Evolutionary conservation across 495 filamentous ascomycete genomes (phyloP), one percentile per base, ranked within the genome.

Genomic region (Penicillium lividum): DNA sequence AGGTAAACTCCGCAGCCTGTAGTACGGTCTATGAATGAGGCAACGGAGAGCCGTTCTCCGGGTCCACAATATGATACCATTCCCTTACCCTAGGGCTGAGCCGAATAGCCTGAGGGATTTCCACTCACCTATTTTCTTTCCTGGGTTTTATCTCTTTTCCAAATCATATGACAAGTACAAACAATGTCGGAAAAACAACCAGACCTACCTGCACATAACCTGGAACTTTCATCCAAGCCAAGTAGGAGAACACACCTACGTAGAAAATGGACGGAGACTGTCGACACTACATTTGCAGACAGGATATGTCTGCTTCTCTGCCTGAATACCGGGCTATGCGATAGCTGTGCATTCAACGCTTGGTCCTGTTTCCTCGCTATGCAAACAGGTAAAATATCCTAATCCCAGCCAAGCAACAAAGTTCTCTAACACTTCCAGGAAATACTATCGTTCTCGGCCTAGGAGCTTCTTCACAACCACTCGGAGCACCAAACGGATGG

Each of bases 371-470:
- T 47, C 44, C 44, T 47, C 5, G 44, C 44, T 4, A 47, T 47
- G 44, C 44, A 47, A 47, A 47, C 44, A 5, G 44, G 44, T 47
- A 27, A 11, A 22, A 28, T 10, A 11, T 28, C 9, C 9, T 8
- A 10, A 9, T 3, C 4, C 8, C 2, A 29, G 7, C 22, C 22
- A 22, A 47, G 29, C 18, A 11, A 2, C 11, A 6, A 10, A 45
- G 0, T 7, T 3, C 3, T 18, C 44, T 47, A 13, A 47, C 1
- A 28, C 4, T 29, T 0, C 9, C 18, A 47, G 44, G 44, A 47
- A 51, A 51, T 10, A 31, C 48, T 11, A 51, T 51, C 29, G 48
- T 51, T 7, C 28, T 30, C 48, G 48, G 48, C 33, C 48, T 51
- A 34, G 48, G 28, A 25, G 44, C 44, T 8, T 47, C 44, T 22